Conservation (phyloP, 805 yeast species). For the Lachancea lanzarotensis region DNA sequence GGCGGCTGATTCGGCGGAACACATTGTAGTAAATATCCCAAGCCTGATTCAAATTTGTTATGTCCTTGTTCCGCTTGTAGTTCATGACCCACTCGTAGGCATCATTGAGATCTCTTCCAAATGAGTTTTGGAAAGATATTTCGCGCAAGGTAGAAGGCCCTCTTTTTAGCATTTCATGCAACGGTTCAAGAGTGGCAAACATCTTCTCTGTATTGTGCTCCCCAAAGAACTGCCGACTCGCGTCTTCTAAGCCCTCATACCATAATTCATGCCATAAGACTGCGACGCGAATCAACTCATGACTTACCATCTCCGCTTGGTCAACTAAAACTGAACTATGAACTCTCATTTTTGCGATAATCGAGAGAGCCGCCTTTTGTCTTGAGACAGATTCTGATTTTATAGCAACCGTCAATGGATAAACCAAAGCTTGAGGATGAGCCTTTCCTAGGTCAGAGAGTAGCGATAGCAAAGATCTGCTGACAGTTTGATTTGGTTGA, state of each 20-base stretch:
- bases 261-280: constrained; percentile 97
- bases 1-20: constrained; percentile 84
- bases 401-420: constrained; percentile 92
- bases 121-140: constrained; percentile 84
- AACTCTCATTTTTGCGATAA: constrained; percentile 84
- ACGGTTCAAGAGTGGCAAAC: constrained; percentile 84
- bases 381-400: constrained; percentile 87
- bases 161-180: constrained; percentile 74
- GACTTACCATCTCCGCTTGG: constrained; percentile 91
- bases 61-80: constrained; percentile 77
- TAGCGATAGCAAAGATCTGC: constrained; percentile 70
- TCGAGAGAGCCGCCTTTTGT: constrained; percentile 84
- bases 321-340: constrained; percentile 81
- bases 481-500: constrained; percentile 83
- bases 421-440: constrained; percentile 95
- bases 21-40: constrained; percentile 97
- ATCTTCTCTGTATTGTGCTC: constrained; percentile 92
- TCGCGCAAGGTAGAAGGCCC: constrained; percentile 93
- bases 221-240: constrained; percentile 86
- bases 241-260: constrained; percentile 97
- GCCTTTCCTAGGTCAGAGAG: constrained; percentile 86
- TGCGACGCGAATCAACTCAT: constrained; percentile 88
- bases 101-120: constrained; percentile 86
- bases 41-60: constrained; percentile 86
- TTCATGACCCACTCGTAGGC: constrained; percentile 92